These are phyloP conservation scores for Nakazawaea laoshanensis DNA, from an alignment of 805 yeast genomes.

Conservation along the genomic window DNA sequence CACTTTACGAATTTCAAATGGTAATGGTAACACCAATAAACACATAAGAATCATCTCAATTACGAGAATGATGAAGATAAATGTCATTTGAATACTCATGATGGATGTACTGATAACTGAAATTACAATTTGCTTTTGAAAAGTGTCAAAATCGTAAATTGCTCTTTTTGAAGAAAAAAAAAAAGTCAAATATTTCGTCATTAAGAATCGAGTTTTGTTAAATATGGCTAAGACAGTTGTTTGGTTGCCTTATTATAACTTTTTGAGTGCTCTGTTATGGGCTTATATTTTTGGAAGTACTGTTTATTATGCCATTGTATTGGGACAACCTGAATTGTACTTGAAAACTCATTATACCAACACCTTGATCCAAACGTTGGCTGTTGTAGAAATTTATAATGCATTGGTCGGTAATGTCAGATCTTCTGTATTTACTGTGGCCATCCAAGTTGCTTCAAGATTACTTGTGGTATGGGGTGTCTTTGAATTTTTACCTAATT, in stretches of 20 bases:
- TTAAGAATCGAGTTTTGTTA: too few species aligned
- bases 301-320: constrained; percentile 5
- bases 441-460: constrained; percentile 82
- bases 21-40: constrained; percentile 40
- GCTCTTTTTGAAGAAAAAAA: too few species aligned
- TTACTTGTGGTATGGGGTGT: constrained; percentile 77
- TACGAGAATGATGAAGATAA: constrained; percentile 32
- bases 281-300: constrained; percentile 21
- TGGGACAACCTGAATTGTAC: constrained; percentile 51
- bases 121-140: constrained; percentile 1
- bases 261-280: constrained; percentile 24
- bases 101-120: constrained; percentile 6
- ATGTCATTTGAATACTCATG: constrained; percentile 37
- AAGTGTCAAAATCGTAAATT: too few species aligned
- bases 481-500: constrained; percentile 62
- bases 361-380: constrained; percentile 67
- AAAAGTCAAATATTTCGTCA: too few species aligned
- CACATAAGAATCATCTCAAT: constrained; percentile 35
- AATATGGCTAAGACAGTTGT: too few species aligned
- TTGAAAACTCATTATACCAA: constrained; percentile 49
- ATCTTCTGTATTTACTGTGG: constrained; percentile 78
- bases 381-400: constrained; percentile 74
- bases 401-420: constrained; percentile 73
- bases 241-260: constrained; percentile 24
- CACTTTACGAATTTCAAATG: constrained; percentile 29